A percentile compares a stretch with the other conserved stretches of the same genome.
Evolutionary conservation across 192 early-diverging fungal species (phyloP).

Genomic region (Linnemannia hyalina): DNA sequence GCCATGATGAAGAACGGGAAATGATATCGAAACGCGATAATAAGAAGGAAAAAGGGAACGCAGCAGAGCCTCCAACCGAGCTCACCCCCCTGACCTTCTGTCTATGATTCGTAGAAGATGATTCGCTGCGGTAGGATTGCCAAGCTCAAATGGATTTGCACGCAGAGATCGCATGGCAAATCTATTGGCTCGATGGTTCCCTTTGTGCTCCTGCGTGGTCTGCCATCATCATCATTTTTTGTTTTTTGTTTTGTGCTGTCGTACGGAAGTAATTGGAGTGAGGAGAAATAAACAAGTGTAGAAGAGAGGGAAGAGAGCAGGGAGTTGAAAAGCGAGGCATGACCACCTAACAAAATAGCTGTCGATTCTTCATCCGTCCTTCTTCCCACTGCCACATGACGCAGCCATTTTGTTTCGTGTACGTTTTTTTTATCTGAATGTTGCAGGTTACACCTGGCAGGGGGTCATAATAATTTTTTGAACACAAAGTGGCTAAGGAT

Average conservation of each 20-base stretch:
- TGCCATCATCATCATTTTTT: background rate
- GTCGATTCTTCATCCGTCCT: conserved; percentile 17
- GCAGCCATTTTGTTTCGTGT: background rate
- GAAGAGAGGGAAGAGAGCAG: too few species aligned
- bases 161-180: conserved; percentile 13
- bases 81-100: background rate
- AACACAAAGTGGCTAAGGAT: conserved; percentile 3
- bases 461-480: background rate
- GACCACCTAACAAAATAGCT: conserved; percentile 22
- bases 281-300: background rate
- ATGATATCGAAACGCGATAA: conserved; percentile 1
- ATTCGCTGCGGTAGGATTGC: conserved; percentile 11
- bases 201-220: background rate
- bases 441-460: background rate
- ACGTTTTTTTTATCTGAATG: conserved; percentile 4
- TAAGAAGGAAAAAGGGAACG: background rate
- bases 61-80: background rate
- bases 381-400: conserved; percentile 30
- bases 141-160: conserved; percentile 18
- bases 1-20: background rate
- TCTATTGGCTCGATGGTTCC: conserved; percentile 18
- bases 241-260: background rate
- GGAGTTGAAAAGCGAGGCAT: conserved; percentile 6
- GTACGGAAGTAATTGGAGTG: background rate
- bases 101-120: background rate